Percentiles rank a stretch among this genome's conserved stretches.
Evolutionary conservation across 169 alveolate genomes (phyloP).

Genomic region (Cystoisospora suis): DNA sequence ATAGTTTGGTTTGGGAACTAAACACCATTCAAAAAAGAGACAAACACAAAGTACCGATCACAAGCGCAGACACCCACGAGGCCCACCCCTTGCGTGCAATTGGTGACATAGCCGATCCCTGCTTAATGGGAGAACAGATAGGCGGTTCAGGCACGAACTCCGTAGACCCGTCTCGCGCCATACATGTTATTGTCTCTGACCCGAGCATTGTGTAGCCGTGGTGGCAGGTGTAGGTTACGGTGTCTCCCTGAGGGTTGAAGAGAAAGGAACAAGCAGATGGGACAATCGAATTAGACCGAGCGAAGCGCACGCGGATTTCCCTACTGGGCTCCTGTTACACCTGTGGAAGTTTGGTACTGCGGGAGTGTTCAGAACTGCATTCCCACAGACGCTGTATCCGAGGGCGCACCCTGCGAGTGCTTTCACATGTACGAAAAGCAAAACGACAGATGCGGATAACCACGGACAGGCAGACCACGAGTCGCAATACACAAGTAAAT

Average conservation of each 20-base stretch:
- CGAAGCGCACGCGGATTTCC: not conserved
- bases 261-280: not conserved
- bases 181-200: constrained; percentile 38
- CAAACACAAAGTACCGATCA: no score
- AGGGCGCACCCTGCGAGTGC: not conserved
- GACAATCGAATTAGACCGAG: not conserved
- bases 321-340: no score
- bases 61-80: no score
- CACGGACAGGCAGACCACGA: not conserved
- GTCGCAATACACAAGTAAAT: not conserved
- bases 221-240: constrained; percentile 59
- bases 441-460: not conserved
- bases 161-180: constrained; percentile 45
- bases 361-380: not conserved
- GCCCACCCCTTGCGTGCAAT: no score
- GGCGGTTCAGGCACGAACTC: constrained; percentile 59
- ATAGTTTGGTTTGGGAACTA: no score
- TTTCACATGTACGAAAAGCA: not conserved
- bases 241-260: constrained; percentile 43
- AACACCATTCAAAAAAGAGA: no score
- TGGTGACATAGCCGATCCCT: not conserved
- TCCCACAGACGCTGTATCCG: not conserved
- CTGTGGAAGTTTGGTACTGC: no score
- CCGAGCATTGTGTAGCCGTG: constrained; percentile 52
- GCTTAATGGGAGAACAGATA: not conserved